Evolutionary conservation across 371 early-diverging fungal species (phyloP).

Genomic region (Catenaria anguillulae): DNA sequence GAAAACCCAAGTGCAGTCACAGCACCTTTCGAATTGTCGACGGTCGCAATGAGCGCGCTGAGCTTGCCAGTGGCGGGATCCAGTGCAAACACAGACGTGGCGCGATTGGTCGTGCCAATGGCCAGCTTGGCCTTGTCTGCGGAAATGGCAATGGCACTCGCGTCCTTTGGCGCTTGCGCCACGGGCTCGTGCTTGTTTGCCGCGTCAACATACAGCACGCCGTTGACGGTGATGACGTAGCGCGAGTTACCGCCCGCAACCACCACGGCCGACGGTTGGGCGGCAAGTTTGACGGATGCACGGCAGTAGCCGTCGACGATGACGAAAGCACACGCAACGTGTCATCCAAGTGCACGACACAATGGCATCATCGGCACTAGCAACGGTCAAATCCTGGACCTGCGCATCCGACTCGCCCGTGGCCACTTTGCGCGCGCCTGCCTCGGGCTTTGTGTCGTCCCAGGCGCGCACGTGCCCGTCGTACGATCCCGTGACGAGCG

Average conservation of each 20-base stretch:
- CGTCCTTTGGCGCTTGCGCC: conserved; percentile 1
- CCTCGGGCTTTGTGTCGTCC: conserved; percentile 8
- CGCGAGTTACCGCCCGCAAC: not conserved
- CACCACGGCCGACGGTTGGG: not conserved
- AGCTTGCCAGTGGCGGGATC: conserved; percentile 7
- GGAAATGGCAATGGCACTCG: conserved; percentile 12
- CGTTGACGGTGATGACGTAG: not conserved
- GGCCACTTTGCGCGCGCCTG: not conserved
- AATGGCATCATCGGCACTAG: conserved; percentile 10
- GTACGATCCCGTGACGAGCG: conserved; percentile 72
- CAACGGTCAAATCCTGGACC: conserved; percentile 34
- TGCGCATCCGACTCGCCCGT: conserved; percentile 46
- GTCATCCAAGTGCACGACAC: conserved; percentile 69
- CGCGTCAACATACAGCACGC: not conserved
- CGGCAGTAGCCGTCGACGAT: not conserved
- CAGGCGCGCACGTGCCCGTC: conserved; percentile 64
- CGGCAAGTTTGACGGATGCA: not conserved
- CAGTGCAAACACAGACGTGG: conserved; percentile 27
- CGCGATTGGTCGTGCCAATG: conserved; percentile 26
- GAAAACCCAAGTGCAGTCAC: conserved; percentile 63
- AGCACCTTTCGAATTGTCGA: conserved; percentile 40
- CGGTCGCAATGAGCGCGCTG: conserved; percentile 15
- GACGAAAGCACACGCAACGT: conserved; percentile 22
- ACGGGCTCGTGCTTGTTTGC: not conserved
- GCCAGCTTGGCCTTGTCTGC: conserved; percentile 11